Percentiles rank a stretch among this genome's conserved stretches.
Conservation (phyloP, 176 grass and related monocot species). For the Eleusine coracana region DNA sequence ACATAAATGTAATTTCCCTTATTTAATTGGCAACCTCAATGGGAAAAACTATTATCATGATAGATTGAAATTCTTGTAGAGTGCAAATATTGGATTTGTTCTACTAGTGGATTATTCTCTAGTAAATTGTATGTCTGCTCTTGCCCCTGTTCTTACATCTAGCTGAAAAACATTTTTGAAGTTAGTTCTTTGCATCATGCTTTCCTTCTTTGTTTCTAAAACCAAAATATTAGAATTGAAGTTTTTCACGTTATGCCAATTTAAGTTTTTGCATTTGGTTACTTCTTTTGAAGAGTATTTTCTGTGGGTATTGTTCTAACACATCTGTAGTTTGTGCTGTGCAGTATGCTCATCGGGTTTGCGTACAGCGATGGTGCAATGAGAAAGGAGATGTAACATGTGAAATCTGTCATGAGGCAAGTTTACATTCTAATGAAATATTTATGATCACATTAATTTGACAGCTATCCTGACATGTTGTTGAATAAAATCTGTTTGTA, state of each 20-base stretch:
- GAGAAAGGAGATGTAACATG: conserved; percentile 90
- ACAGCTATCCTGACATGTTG: conserved; percentile 23
- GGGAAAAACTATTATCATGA: conserved; percentile 1
- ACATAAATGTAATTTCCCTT: not conserved
- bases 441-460: conserved; percentile 4
- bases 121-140: conserved; percentile 17
- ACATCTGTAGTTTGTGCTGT: conserved; percentile 32
- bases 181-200: not conserved
- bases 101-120: not conserved
- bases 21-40: not conserved
- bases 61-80: conserved; percentile 1
- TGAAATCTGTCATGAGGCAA: conserved; percentile 85
- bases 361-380: conserved; percentile 93
- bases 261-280: not conserved
- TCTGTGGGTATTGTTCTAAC: conserved; percentile 29
- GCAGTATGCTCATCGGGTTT: conserved; percentile 90
- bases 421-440: conserved; percentile 9
- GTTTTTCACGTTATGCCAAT: not conserved
- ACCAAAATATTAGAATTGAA: conserved; percentile 12
- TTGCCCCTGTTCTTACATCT: not conserved
- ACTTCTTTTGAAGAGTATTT: not conserved
- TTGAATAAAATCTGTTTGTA: conserved; percentile 46
- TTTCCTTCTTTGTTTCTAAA: conserved; percentile 29
- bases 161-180: conserved; percentile 4
- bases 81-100: not conserved